Evolutionary conservation across 1,284 basidiomycete genomes (phyloP).

Genomic region (Mycosarcoma mackinlayi): DNA sequence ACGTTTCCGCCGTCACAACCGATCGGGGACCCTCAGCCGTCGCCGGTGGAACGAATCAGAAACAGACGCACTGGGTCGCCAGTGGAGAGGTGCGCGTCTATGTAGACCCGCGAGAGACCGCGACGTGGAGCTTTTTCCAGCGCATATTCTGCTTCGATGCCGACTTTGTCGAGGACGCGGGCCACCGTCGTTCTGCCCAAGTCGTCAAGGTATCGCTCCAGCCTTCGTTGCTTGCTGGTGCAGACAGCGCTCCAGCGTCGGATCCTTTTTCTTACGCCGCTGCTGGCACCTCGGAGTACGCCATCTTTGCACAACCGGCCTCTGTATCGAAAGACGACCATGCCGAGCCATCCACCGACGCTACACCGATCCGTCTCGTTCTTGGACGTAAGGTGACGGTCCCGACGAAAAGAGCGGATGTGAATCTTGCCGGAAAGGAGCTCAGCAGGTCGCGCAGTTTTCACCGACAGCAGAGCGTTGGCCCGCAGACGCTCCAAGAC

Average conservation of each 20-base stretch:
- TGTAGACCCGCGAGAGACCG: constrained; percentile 46
- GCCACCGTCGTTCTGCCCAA: constrained; percentile 20
- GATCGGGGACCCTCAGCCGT: constrained; percentile 14
- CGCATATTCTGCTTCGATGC: constrained; percentile 53
- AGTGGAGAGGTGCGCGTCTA: constrained; percentile 46
- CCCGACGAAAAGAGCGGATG: constrained; percentile 6
- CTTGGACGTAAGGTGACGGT: constrained; percentile 33
- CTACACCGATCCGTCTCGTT: constrained; percentile 32
- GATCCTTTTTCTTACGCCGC: constrained; percentile 17
- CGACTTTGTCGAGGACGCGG: constrained; percentile 33
- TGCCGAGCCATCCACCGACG: not conserved
- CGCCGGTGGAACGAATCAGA: not conserved
- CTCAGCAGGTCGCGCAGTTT: constrained; percentile 38
- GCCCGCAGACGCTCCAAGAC: constrained; percentile 30
- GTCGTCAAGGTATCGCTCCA: constrained; percentile 30
- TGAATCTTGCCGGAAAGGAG: constrained; percentile 7
- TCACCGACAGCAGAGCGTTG: constrained; percentile 24
- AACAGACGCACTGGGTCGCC: constrained; percentile 32
- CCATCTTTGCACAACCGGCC: constrained; percentile 35
- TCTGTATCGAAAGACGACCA: not conserved
- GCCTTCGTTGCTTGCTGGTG: constrained; percentile 15
- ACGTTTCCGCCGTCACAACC: constrained; percentile 22
- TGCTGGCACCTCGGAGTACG: constrained; percentile 35
- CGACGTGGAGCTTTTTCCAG: constrained; percentile 58
- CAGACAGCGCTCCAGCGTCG: constrained; percentile 1